Evolutionary conservation across 2,329 filamentous ascomycete species (phyloP).

Genomic region (Ophiosphaerella herpotricha): DNA sequence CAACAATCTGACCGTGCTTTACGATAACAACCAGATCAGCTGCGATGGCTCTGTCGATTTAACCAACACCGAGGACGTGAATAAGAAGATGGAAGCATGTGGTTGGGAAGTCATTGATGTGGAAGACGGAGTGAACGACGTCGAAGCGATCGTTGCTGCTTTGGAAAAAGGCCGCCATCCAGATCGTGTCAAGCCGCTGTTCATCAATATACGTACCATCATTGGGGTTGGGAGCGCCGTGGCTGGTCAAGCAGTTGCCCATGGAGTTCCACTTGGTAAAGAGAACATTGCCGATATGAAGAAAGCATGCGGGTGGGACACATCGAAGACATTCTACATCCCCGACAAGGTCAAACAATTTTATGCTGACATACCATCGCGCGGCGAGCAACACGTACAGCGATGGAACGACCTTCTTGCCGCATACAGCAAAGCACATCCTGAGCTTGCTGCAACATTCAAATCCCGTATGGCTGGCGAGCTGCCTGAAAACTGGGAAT

Average conservation of each 20-base stretch:
- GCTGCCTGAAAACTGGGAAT: conserved; percentile 54
- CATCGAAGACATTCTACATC: conserved; percentile 54
- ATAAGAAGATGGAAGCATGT: conserved; percentile 61
- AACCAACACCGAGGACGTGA: conserved; percentile 61
- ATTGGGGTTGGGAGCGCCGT: conserved; percentile 58
- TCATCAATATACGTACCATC: conserved; percentile 62
- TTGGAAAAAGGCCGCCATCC: conserved; percentile 51
- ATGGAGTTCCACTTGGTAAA: conserved; percentile 62
- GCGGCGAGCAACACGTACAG: conserved; percentile 54
- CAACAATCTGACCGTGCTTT: conserved; percentile 62
- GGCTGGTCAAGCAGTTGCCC: conserved; percentile 57
- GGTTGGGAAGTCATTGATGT: conserved; percentile 63
- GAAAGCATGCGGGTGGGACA: conserved; percentile 54
- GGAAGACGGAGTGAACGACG: conserved; percentile 58
- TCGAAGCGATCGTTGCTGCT: conserved; percentile 54
- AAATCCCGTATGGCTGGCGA: conserved; percentile 55
- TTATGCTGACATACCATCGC: conserved; percentile 52
- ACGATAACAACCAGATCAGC: conserved; percentile 66
- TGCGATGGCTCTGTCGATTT: conserved; percentile 62
- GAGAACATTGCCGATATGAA: conserved; percentile 61
- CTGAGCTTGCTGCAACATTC: conserved; percentile 56
- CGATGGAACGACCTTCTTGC: conserved; percentile 56
- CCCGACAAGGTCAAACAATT: conserved; percentile 56
- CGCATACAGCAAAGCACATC: conserved; percentile 51
- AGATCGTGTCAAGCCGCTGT: conserved; percentile 57